Conservation (phyloP, 1,139 yeast species). For the Lizanozyma gosingica region DNA sequence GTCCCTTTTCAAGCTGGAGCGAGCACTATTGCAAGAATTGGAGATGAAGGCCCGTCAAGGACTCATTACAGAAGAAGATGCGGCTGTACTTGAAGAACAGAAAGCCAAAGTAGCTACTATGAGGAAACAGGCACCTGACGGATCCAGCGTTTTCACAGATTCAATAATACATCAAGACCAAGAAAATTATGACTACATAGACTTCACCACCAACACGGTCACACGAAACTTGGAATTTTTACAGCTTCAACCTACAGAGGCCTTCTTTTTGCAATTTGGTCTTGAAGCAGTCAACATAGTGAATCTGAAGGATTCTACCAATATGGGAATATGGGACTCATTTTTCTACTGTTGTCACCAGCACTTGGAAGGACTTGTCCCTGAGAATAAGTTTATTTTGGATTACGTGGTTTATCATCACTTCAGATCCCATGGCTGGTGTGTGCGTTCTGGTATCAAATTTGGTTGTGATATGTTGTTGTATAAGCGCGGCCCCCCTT, state of each 20-base stretch:
- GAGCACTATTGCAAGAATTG: slow-evolving; percentile 28
- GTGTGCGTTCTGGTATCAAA: slow-evolving; percentile 84
- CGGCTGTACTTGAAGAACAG: slow-evolving; percentile 14
- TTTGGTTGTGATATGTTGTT: slow-evolving; percentile 80
- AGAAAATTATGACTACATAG: background rate
- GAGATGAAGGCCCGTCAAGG: slow-evolving; percentile 22
- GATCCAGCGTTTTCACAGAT: slow-evolving; percentile 8
- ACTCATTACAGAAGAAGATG: slow-evolving; percentile 17
- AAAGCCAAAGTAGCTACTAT: slow-evolving; percentile 14
- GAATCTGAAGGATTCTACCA: background rate
- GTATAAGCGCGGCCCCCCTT: slow-evolving; percentile 90
- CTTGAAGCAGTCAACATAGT: slow-evolving; percentile 31
- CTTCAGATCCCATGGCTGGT: slow-evolving; percentile 88
- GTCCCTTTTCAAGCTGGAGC: slow-evolving; percentile 55
- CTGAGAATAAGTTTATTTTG: slow-evolving; percentile 34
- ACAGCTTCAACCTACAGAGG: slow-evolving; percentile 72
- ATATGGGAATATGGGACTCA: background rate
- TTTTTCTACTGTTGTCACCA: slow-evolving; percentile 21
- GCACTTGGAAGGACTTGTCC: slow-evolving; percentile 4
- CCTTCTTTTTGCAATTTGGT: slow-evolving; percentile 52
- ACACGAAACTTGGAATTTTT: slow-evolving; percentile 45
- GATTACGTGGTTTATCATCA: slow-evolving; percentile 78
- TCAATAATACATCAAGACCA: no score
- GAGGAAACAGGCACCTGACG: slow-evolving; percentile 6
- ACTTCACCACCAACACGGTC: background rate